Conservation (phyloP, 2,329 filamentous ascomycete genomes). For the Fusarium beomiforme region DNA sequence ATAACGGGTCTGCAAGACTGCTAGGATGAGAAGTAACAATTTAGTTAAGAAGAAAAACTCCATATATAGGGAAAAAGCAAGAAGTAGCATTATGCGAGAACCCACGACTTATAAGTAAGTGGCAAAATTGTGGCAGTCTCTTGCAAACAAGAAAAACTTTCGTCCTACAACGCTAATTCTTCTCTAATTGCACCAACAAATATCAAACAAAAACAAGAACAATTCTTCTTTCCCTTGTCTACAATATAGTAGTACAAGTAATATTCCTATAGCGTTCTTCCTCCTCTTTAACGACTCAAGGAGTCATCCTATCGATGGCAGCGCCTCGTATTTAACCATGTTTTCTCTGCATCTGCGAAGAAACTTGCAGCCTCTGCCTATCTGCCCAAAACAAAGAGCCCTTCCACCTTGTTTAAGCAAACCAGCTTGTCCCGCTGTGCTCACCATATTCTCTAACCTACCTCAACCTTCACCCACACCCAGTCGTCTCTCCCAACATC, state of each 20-base stretch:
- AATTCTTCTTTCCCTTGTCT: rapidly evolving
- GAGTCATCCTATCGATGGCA: not conserved
- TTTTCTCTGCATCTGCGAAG: rapidly evolving
- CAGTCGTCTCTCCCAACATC: not conserved
- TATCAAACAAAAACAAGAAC: not conserved
- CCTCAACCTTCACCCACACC: not conserved
- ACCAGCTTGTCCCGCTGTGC: too few relatives aligned
- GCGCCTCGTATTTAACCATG: too few relatives aligned
- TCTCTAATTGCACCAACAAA: not conserved
- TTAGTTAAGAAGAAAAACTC: too few relatives aligned
- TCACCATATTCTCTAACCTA: rapidly evolving
- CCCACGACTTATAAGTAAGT: not conserved
- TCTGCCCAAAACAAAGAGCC: not conserved
- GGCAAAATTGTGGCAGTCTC: not conserved
- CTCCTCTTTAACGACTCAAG: rapidly evolving
- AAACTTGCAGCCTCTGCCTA: not conserved
- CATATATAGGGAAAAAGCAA: not conserved
- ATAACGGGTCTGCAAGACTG: too few relatives aligned
- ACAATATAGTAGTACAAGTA: too few relatives aligned
- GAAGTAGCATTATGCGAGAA: not conserved
- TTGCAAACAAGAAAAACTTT: not conserved
- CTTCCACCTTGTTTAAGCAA: not conserved
- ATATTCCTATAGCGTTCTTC: too few relatives aligned
- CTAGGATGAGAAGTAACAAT: not conserved
- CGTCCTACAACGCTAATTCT: not conserved